A percentile compares a stretch with the other conserved stretches of the same genome.
Evolutionary conservation across 140 eudicot species (phyloP).

Genomic region (Flaveria floridana): DNA sequence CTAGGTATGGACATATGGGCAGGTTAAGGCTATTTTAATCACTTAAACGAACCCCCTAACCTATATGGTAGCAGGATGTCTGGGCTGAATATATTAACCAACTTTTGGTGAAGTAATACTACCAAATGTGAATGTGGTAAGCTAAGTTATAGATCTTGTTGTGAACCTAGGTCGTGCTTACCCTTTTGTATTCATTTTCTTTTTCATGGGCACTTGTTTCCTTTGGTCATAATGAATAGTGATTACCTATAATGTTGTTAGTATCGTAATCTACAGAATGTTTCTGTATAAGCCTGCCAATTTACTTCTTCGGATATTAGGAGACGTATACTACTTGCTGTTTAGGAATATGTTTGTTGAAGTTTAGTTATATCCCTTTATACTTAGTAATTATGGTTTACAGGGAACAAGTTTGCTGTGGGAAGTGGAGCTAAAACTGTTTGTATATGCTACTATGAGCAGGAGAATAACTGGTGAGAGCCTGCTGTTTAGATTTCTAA

Average conservation of each 20-base stretch:
- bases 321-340: background rate
- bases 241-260: background rate
- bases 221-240: background rate
- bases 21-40: slow-evolving; percentile 6
- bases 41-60: background rate
- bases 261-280: background rate
- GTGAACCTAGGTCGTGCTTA: slow-evolving; percentile 12
- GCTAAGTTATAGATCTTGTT: background rate
- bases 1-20: background rate
- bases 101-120: background rate
- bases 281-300: background rate
- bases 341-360: slow-evolving; percentile 8
- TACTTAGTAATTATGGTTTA: slow-evolving; percentile 31
- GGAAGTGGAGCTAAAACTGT: slow-evolving; percentile 99
- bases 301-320: slow-evolving; percentile 1
- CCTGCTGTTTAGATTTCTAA: slow-evolving; percentile 12
- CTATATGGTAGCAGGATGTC: background rate
- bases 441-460: slow-evolving; percentile 97
- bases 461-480: slow-evolving; percentile 90
- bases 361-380: slow-evolving; percentile 6
- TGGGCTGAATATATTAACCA: background rate
- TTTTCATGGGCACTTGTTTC: background rate
- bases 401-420: slow-evolving; percentile 98
- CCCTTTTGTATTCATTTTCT: background rate
- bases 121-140: background rate